Percentiles rank a stretch among this genome's conserved stretches.
These are phyloP conservation scores for Arthroderma uncinatum DNA, from an alignment of 2,329 filamentous ascomycete species.

Conservation along the genomic window DNA sequence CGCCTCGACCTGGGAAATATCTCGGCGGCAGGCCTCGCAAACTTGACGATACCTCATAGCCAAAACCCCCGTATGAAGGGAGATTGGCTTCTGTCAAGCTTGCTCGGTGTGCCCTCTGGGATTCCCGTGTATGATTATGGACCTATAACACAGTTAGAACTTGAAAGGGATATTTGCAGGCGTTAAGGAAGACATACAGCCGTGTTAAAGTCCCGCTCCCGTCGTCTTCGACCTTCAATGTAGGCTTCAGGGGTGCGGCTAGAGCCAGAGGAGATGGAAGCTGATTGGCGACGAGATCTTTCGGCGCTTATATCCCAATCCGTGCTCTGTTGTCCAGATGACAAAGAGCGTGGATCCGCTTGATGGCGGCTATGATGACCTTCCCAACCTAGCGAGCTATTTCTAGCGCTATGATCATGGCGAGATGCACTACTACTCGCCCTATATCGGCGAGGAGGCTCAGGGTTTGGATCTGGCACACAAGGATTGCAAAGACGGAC, in stretches of 20 bases:
- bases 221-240: constrained; percentile 14
- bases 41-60: constrained; percentile 11
- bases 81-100: constrained; percentile 8
- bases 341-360: not conserved
- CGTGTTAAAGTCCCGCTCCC: constrained; percentile 11
- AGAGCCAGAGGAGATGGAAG: constrained; percentile 8
- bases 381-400: not conserved
- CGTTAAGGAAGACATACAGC: constrained; percentile 11
- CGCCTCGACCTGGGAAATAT: constrained; percentile 12
- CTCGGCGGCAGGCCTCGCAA: constrained; percentile 8
- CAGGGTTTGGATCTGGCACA: constrained; percentile 57
- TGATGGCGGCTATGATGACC: not conserved
- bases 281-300: constrained; percentile 17
- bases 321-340: not conserved
- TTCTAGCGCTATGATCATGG: not conserved
- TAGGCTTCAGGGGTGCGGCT: constrained; percentile 8
- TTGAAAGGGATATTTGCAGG: not conserved
- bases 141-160: constrained; percentile 7
- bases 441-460: constrained; percentile 37
- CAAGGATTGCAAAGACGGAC: constrained; percentile 63
- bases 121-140: constrained; percentile 9
- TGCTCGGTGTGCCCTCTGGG: constrained; percentile 5
- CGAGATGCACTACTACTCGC: not conserved
- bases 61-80: constrained; percentile 14
- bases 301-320: not conserved